phyloP scores from a whole-genome alignment of 2,329 filamentous ascomycete species.

The Xylariaceae sp. region DNA sequence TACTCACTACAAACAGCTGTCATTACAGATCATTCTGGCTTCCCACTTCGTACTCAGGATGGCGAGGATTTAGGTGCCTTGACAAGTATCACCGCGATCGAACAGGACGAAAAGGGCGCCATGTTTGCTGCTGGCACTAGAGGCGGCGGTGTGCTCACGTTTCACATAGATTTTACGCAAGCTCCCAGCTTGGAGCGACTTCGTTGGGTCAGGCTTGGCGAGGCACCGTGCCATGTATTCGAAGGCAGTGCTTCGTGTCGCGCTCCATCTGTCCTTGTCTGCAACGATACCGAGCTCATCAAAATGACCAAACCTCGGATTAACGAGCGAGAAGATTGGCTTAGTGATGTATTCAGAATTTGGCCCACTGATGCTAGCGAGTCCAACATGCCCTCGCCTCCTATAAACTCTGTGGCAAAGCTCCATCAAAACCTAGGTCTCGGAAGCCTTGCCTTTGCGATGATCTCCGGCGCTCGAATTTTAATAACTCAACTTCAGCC shows the following conservation, averaged over 20 bases:
- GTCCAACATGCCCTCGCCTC: conserved; percentile 39
- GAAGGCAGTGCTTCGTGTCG: conserved; percentile 33
- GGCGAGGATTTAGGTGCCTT: conserved; percentile 33
- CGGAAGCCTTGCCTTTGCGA: conserved; percentile 40
- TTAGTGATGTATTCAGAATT: conserved; percentile 40
- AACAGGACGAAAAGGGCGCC: conserved; percentile 17
- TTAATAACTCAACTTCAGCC: conserved; percentile 49
- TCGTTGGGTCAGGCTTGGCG: conserved; percentile 20
- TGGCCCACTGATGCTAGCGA: conserved; percentile 50
- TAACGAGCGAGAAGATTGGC: conserved; percentile 17
- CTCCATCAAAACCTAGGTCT: conserved; percentile 36
- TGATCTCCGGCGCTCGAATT: conserved; percentile 47
- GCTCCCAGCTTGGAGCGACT: conserved; percentile 7
- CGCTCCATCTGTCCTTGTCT: conserved; percentile 39
- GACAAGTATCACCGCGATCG: conserved; percentile 39
- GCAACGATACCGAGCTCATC: conserved; percentile 25
- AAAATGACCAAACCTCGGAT: conserved; percentile 16
- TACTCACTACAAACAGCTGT: too few species aligned
- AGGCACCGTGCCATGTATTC: conserved; percentile 22
- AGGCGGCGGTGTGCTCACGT: conserved; percentile 45
- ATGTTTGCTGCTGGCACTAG: conserved; percentile 44
- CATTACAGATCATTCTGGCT: too few species aligned
- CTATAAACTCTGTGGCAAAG: conserved; percentile 43
- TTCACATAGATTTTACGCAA: conserved; percentile 18
- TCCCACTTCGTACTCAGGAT: neutral